phyloP scores from a whole-genome alignment of 2,329 filamentous ascomycete genomes.

The Conoideocrella luteorostrata region DNA sequence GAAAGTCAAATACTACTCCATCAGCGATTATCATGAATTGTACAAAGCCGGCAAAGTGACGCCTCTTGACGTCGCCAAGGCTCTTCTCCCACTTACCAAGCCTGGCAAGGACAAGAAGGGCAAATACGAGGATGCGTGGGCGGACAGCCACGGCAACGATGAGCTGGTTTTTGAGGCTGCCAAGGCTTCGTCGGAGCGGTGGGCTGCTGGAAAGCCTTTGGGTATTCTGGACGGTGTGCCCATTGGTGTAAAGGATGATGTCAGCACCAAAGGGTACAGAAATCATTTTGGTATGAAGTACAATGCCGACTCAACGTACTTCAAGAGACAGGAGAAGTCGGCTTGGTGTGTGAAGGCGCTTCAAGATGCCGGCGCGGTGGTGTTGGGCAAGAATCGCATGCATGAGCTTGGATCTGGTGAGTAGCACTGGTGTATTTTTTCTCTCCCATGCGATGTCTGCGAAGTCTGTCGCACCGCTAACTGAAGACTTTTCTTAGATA shows the following conservation, averaged over 20 bases:
- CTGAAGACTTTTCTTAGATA: conserved; percentile 41
- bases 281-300: conserved; percentile 59
- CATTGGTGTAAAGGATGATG: conserved; percentile 78
- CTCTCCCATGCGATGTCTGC: neutral
- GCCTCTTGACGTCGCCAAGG: conserved; percentile 64
- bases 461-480: neutral
- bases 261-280: conserved; percentile 63
- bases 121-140: conserved; percentile 66
- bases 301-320: conserved; percentile 45
- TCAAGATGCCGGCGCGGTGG: conserved; percentile 66
- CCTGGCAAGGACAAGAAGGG: conserved; percentile 47
- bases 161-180: conserved; percentile 62
- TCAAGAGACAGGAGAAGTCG: conserved; percentile 48
- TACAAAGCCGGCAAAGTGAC: conserved; percentile 66
- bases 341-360: conserved; percentile 66
- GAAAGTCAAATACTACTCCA: conserved; percentile 56
- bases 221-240: conserved; percentile 76
- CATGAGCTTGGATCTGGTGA: conserved; percentile 66
- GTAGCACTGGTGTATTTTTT: conserved; percentile 30
- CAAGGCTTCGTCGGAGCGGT: conserved; percentile 65
- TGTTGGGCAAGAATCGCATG: conserved; percentile 73
- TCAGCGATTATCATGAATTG: conserved; percentile 68
- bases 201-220: conserved; percentile 57
- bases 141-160: conserved; percentile 52
- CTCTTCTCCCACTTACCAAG: conserved; percentile 64